phyloP scores from a whole-genome alignment of 768 basidiomycete species.

The Boletus eberwhitei region DNA sequence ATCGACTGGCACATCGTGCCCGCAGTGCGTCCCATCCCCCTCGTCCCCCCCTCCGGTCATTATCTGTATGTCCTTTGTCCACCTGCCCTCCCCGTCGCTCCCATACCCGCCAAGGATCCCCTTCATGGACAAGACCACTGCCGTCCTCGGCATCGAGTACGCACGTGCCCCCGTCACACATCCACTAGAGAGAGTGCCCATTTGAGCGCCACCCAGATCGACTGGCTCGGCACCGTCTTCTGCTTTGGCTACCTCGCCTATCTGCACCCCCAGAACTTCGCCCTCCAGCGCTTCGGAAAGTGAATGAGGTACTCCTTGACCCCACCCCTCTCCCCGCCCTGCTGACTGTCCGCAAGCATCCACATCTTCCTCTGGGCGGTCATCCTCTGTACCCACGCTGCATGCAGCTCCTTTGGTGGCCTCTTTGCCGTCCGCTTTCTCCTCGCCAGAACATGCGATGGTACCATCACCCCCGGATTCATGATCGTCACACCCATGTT shows the following conservation, averaged over 20 bases:
- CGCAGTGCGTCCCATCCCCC: too few relatives aligned
- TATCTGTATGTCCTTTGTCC: too few relatives aligned
- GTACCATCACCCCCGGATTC: conserved; percentile 77
- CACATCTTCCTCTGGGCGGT: conserved; percentile 80
- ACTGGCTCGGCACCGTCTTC: conserved; percentile 78
- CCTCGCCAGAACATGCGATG: conserved; percentile 66
- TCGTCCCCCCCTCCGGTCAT: too few relatives aligned
- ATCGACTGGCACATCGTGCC: too few relatives aligned
- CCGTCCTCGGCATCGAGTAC: conserved; percentile 66
- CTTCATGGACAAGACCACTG: conserved; percentile 74
- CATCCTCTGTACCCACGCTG: conserved; percentile 57
- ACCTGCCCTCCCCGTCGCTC: too few relatives aligned
- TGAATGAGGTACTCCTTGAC: conserved; percentile 64
- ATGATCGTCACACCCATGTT: conserved; percentile 64
- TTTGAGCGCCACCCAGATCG: conserved; percentile 62
- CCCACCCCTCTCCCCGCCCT: background rate
- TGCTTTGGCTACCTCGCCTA: conserved; percentile 63
- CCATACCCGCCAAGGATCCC: too few relatives aligned
- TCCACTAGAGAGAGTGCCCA: conserved; percentile 47
- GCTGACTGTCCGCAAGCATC: conserved; percentile 36
- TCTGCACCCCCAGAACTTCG: conserved; percentile 74
- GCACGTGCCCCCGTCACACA: conserved; percentile 12
- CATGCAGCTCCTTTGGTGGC: conserved; percentile 66
- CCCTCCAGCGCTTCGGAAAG: conserved; percentile 65
- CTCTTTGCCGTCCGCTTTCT: conserved; percentile 74